Evolutionary conservation across 108 stramenopile species (phyloP), one percentile per base, ranked within the genome.

Genomic region (Nitzschia sp.): DNA sequence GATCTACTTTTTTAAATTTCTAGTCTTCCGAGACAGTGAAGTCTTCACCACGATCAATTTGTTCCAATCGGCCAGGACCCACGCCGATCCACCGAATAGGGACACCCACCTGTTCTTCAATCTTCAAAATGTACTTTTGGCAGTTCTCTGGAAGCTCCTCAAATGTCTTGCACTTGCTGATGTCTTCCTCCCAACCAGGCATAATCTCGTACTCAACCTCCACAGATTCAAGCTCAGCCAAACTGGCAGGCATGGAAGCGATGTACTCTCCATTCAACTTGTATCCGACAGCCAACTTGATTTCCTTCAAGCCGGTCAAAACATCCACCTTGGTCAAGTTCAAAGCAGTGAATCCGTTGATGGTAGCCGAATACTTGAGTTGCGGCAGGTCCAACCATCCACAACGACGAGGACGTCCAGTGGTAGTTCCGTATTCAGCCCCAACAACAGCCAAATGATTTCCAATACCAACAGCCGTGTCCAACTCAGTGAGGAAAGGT

Each of bases 291-390:
- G 88, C 94, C 41, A 95, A 72, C 73, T 92, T 83, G 52, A 97
- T 75, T 61, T 92, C 85, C 12, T 77, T 59, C 26, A 96, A 70
- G 44, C 97, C 97, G 9, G 96, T 97, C 46, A 99, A 85, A 10
- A 97, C 97, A 73, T 99, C 99, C 42, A 99, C 83, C 80, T 99
- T 99, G 68, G 99, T 99, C 53, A 99, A 75, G 77, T 98, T 99
- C 68, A 99, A 65, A 17, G 89, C 80, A 15, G 95, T 93, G 88
- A 95, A 98, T 52, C 96, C 97, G 79, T 99, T 99, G 70, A 99
- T 86, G 51, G 93, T 78, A 15, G 79, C 80, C 26, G 93, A 92
- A 78, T 97, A 99, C 53, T 84, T 87, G 87, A 98, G 88, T 76
- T 98, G 96, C 17, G 97, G 97, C 9, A 97, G 78, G 68, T 99